Base-by-base conservation (phyloP, 2,329 filamentous ascomycete species). In the Raffaelea deltoideospora region DNA sequence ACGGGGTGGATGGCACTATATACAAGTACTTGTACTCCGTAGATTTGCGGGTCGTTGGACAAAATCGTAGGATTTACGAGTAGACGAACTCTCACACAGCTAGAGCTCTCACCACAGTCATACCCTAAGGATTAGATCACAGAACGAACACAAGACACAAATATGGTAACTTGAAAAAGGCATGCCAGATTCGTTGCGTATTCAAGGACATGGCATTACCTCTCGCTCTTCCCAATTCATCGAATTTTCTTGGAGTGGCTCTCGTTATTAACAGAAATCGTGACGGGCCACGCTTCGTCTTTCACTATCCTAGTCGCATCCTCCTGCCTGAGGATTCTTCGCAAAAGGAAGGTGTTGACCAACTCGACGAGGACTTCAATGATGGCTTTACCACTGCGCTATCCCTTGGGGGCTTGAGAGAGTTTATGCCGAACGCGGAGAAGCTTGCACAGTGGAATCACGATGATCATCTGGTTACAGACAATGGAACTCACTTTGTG, bases 221-320 rank as follows among this genome's bases (percentile, higher is more conserved):
- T 17, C 28, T 17, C 13, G 53, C 63, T 17, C 56, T 67, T 7
- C 64, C 71, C 38, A 69, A 62, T 50, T 53, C 58, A 26, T 63
- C 67, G 45, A 74, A 72, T 50, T 67, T 74, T 44, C 55, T 87
- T 35, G 81, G 77, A 30, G 73, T 88, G 39, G 73, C 83, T 35
- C 69, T 88, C 28, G 73, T 86, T 45, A 74, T 83, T 48, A 74
- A 74, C 49, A 72, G 80, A 45, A 82, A 80, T 24, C 75, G 79
- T 45, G 79, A 83, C 47, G 84, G 85, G 14, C 81, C 85, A 21
- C 74, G 76, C 44, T 79, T 90, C 48, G 79, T 90, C 48, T 93
- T 87, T 56, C 83, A 93, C 56, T 90, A 90, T 50, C 85, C 85
- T n/a, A 69, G 76, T n/a, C 54, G 61, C 33, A 63, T 72, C 31